Percentiles rank a stretch among this genome's conserved stretches.
Conservation (phyloP, 805 yeast species). For the Ogataea parapolymorpha region DNA sequence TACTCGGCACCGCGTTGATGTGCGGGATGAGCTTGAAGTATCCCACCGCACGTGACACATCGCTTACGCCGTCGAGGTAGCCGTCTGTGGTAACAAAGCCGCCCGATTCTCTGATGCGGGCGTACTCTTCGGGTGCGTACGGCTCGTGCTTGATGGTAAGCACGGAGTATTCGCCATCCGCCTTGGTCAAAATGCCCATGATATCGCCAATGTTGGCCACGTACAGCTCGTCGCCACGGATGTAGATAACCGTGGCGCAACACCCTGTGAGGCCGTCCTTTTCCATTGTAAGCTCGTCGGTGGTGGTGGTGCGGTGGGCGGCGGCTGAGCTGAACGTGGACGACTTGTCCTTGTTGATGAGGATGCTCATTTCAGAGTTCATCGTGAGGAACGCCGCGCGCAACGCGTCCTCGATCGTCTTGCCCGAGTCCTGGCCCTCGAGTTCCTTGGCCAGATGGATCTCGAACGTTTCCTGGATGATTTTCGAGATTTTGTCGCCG, state of each 20-base stretch:
- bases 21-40: constrained; percentile 83
- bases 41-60: constrained; percentile 90
- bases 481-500: constrained; percentile 66
- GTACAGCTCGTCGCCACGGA: constrained; percentile 65
- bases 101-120: constrained; percentile 85
- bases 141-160: constrained; percentile 84
- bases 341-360: constrained; percentile 43
- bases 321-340: constrained; percentile 43
- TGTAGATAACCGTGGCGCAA: constrained; percentile 76
- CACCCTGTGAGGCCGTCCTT: constrained; percentile 80
- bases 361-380: constrained; percentile 77
- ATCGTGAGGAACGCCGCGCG: constrained; percentile 75
- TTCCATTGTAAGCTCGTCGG: constrained; percentile 52
- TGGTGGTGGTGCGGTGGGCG: constrained; percentile 49
- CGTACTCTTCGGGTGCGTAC: constrained; percentile 70
- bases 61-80: constrained; percentile 75
- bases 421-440: constrained; percentile 36
- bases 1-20: constrained; percentile 83
- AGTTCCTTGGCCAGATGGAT: constrained; percentile 68
- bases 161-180: constrained; percentile 74
- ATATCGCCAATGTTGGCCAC: constrained; percentile 92
- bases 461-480: constrained; percentile 70
- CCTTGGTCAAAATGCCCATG: constrained; percentile 71
- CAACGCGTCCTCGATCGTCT: constrained; percentile 67
- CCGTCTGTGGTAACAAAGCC: constrained; percentile 87